These are phyloP conservation scores for Eutrema heterophyllum DNA, from an alignment of 345 rosid genomes.

Conservation along the genomic window DNA sequence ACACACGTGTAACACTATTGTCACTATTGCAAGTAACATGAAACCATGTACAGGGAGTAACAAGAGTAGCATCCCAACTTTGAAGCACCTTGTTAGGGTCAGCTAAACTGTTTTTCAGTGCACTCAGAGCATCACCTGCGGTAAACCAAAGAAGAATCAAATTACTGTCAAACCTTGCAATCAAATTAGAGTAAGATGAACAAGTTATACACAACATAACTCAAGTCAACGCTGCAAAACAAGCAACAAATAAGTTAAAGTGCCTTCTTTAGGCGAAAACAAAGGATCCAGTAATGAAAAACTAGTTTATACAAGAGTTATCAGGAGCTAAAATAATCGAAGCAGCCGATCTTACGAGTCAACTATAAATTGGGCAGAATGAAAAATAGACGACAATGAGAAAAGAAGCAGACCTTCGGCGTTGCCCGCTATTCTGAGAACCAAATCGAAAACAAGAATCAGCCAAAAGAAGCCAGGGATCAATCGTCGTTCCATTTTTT, in stretches of 20 bases:
- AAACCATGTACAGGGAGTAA: conserved; percentile 91
- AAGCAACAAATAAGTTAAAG: not conserved
- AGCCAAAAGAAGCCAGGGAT: conserved; percentile 41
- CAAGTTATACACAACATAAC: not conserved
- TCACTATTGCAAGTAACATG: conserved; percentile 87
- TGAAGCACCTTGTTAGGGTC: conserved; percentile 86
- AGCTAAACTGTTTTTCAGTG: conserved; percentile 52
- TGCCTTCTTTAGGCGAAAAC: not conserved
- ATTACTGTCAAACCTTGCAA: not conserved
- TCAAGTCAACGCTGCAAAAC: not conserved
- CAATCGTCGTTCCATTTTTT: conserved; percentile 25
- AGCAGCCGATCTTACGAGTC: not conserved
- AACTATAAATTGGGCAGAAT: not conserved
- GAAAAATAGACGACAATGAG: not conserved
- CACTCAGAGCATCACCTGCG: conserved; percentile 83
- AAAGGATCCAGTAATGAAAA: not conserved
- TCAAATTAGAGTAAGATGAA: not conserved
- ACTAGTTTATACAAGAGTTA: not conserved
- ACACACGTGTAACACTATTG: conserved; percentile 85
- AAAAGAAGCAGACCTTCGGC: conserved; percentile 50
- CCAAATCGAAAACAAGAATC: conserved; percentile 41
- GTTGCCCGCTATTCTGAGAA: conserved; percentile 53
- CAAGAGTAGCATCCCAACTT: conserved; percentile 92
- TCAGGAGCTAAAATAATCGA: not conserved
- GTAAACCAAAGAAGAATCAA: not conserved